phyloP scores from a whole-genome alignment of 163 green algal species.

The Chlamydomonas reinhardtii region DNA sequence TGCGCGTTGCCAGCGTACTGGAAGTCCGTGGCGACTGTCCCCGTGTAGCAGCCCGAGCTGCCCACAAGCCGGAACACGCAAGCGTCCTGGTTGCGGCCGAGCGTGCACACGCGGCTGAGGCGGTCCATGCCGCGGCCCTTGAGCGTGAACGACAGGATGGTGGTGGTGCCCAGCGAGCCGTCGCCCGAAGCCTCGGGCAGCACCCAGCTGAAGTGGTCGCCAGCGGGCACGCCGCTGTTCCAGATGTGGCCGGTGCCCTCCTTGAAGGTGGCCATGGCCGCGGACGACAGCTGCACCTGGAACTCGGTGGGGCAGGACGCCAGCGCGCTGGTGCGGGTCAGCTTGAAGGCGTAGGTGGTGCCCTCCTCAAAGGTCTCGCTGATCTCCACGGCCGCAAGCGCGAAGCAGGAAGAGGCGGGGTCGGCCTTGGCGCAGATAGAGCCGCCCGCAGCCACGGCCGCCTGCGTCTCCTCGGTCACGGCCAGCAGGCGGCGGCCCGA shows the following conservation, averaged over 20 bases:
- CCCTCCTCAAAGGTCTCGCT: slow-evolving; percentile 46
- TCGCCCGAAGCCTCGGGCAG: not conserved
- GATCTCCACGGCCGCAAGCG: slow-evolving; percentile 10
- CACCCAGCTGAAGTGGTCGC: slow-evolving; percentile 38
- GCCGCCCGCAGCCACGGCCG: not conserved
- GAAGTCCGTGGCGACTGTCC: slow-evolving; percentile 30
- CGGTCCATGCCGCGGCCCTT: slow-evolving; percentile 21
- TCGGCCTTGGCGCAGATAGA: slow-evolving; percentile 21
- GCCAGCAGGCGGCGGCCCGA: slow-evolving; percentile 7
- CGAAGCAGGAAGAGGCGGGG: slow-evolving; percentile 7
- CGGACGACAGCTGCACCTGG: slow-evolving; percentile 32
- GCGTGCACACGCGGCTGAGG: slow-evolving; percentile 25
- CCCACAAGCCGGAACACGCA: slow-evolving; percentile 36
- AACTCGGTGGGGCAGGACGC: slow-evolving; percentile 24
- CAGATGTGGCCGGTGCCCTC: slow-evolving; percentile 40
- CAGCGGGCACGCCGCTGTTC: slow-evolving; percentile 6
- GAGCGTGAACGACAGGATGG: slow-evolving; percentile 40
- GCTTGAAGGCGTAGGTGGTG: slow-evolving; percentile 39
- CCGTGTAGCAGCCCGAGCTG: slow-evolving; percentile 3
- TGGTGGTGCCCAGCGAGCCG: not conserved
- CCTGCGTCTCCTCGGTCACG: not conserved
- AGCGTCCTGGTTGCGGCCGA: slow-evolving; percentile 10
- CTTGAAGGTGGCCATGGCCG: slow-evolving; percentile 37
- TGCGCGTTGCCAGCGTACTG: not conserved
- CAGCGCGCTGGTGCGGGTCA: slow-evolving; percentile 31